Evolutionary conservation across 1,139 yeast species (phyloP), one percentile per base, ranked within the genome.

Genomic region (Meyerozyma guilliermondii): DNA sequence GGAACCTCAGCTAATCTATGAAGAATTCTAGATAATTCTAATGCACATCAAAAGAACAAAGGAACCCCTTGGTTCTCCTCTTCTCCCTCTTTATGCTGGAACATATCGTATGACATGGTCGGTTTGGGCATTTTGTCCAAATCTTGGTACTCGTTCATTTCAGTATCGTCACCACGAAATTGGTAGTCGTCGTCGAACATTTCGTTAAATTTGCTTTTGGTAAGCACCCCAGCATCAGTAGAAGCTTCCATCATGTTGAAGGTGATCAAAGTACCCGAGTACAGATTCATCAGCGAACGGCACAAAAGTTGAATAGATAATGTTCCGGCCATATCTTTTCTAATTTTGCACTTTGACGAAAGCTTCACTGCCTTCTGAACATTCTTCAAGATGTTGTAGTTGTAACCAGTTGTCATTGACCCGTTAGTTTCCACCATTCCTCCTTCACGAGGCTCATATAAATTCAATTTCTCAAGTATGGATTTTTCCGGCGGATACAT

Each of bases 401-500:
- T 78, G 56, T 75, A 80, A 49, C 74, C 74, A 2, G 76, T 66
- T n/a, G 56, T 50, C 13, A 59, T 49, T 0, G 70, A 57, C 4
- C 57, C 46, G 18, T 53, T 49, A 11, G 52, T 50, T 2, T 62
- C 58, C 7, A 46, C 46, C 58, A 57, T 54, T 9, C 47, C 47
- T 20, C 38, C 43, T n/a, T 28, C 40, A 8, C 37, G 18, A 13
- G 33, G 31, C 16, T 39, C 35, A 44, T 52, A 61, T 5, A 69
- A 56, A 38, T 52, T 59, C 28, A 58, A 52, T 51, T 60, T 71
- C 58, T 85, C 94, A 38, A 87, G 60, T 8, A 81, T 76, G 1
- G 81, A 67, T 50, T 74, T 72, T 41, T 79, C 87, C 46, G 74
- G 76, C 0, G 95, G 95, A 46, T 83, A 74, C 9, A 78, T 72